phyloP scores from a whole-genome alignment of 768 basidiomycete species.

The Paxillus ammoniavirescens region DNA sequence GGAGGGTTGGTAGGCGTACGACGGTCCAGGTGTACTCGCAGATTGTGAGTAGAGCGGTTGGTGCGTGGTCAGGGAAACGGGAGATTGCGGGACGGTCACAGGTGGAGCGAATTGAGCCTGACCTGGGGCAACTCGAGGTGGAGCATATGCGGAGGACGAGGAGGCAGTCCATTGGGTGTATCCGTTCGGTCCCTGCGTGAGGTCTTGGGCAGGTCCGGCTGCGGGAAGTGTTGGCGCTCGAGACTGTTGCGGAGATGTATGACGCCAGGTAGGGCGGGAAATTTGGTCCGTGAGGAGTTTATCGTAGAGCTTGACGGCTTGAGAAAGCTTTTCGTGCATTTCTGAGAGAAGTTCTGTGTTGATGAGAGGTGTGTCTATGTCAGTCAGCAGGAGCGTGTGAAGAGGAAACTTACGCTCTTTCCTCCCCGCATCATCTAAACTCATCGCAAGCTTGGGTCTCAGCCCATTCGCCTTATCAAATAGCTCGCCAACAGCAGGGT shows the following conservation, averaged over 20 bases:
- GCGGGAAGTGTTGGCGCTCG: slow-evolving; percentile 27
- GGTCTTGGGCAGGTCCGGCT: slow-evolving; percentile 19
- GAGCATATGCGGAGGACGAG: slow-evolving; percentile 18
- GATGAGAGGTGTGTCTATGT: background rate
- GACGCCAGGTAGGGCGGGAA: slow-evolving; percentile 65
- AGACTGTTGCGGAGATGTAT: slow-evolving; percentile 18
- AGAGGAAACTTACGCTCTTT: slow-evolving; percentile 69
- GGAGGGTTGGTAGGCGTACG: slow-evolving; percentile 12
- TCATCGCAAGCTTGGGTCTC: slow-evolving; percentile 80
- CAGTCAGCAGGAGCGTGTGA: background rate
- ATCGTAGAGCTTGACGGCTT: slow-evolving; percentile 92
- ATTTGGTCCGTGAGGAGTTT: slow-evolving; percentile 83
- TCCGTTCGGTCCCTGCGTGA: slow-evolving; percentile 29
- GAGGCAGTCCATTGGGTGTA: slow-evolving; percentile 32
- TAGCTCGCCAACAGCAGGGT: slow-evolving; percentile 81
- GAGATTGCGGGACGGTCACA: slow-evolving; percentile 21
- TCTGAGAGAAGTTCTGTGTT: slow-evolving; percentile 77
- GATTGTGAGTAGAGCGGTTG: slow-evolving; percentile 28
- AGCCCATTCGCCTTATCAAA: slow-evolving; percentile 80
- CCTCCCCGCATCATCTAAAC: slow-evolving; percentile 77
- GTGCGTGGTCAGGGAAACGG: slow-evolving; percentile 25
- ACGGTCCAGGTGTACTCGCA: slow-evolving; percentile 10
- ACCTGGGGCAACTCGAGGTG: slow-evolving; percentile 16
- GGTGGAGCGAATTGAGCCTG: slow-evolving; percentile 15
- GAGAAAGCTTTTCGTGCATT: slow-evolving; percentile 92